Evolutionary conservation across 23 red algal species (phyloP).

Genomic region (Cyanidium caldarium): DNA sequence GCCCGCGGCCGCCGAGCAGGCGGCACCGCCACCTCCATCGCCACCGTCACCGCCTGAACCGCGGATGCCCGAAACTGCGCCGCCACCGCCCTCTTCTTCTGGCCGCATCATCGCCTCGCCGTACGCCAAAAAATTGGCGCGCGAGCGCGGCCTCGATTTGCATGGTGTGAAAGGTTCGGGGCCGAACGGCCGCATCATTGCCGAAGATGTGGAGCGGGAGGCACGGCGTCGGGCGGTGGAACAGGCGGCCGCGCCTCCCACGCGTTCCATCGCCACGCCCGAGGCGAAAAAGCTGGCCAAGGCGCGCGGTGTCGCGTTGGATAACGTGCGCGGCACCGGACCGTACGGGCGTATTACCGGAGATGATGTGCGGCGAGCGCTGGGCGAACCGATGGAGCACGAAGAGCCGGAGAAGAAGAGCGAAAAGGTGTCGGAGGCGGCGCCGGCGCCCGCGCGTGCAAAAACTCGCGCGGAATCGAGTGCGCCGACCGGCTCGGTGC

Average conservation of each 20-base stretch:
- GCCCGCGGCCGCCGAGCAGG: neutral
- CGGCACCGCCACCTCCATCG: slow-evolving; percentile 4
- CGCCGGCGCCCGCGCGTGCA: no score
- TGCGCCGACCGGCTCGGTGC: slow-evolving; percentile 47
- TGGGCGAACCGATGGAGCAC: slow-evolving; percentile 33
- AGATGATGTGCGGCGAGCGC: slow-evolving; percentile 62
- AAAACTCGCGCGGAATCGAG: slow-evolving; percentile 22
- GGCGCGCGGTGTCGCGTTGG: slow-evolving; percentile 49
- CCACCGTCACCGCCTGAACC: neutral
- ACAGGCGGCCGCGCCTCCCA: neutral
- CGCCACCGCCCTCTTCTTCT: no score
- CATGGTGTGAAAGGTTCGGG: neutral
- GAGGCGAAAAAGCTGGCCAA: slow-evolving; percentile 57
- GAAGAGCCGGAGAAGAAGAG: neutral
- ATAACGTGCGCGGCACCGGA: slow-evolving; percentile 41
- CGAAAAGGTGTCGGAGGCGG: slow-evolving; percentile 4
- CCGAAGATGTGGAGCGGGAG: slow-evolving; percentile 1
- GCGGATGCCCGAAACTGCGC: neutral
- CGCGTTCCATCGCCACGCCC: slow-evolving; percentile 32
- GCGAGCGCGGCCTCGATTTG: neutral
- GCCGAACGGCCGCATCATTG: slow-evolving; percentile 7
- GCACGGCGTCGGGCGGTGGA: neutral
- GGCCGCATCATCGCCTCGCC: slow-evolving; percentile 41
- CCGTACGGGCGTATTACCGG: slow-evolving; percentile 53
- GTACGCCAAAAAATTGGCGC: slow-evolving; percentile 7